Conservation (phyloP, 805 yeast species). For the Ogataea pignaliae region DNA sequence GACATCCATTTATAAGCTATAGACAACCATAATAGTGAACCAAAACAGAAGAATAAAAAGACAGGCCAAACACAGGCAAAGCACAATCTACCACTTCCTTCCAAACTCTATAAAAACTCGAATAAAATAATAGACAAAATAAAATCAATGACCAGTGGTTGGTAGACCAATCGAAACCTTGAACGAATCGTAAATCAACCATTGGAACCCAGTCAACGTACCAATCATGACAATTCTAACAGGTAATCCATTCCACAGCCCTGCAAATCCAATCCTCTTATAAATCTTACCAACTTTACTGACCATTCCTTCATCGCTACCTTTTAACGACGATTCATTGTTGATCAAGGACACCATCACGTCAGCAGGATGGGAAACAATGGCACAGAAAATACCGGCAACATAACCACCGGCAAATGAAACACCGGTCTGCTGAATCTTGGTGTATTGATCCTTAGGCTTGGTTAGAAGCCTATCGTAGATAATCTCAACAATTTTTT, state of each 20-base stretch:
- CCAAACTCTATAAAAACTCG: no score
- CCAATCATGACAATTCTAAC: conserved; percentile 97
- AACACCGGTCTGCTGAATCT: conserved; percentile 85
- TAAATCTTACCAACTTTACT: conserved; percentile 73
- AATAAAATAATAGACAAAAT: no score
- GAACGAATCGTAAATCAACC: conserved; percentile 95
- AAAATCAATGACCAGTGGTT: conserved; percentile 71
- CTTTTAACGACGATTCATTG: conserved; percentile 52
- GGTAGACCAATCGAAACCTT: conserved; percentile 94
- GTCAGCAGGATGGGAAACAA: conserved; percentile 98
- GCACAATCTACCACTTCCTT: no score
- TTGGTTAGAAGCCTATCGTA: conserved; percentile 64
- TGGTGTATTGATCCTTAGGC: conserved; percentile 65
- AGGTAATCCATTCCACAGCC: conserved; percentile 92
- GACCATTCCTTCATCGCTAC: conserved; percentile 51
- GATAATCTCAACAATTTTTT: conserved; percentile 79
- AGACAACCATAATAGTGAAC: neutral
- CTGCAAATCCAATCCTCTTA: conserved; percentile 76
- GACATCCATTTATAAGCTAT: no score
- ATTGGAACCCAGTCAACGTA: conserved; percentile 94
- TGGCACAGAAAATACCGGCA: conserved; percentile 96
- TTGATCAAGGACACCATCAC: conserved; percentile 95
- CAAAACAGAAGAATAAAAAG: neutral
- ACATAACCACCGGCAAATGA: conserved; percentile 94
- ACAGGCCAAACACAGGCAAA: neutral